Evolutionary conservation across 192 early-diverging fungal species (phyloP).

Genomic region (Coemansia sp.): DNA sequence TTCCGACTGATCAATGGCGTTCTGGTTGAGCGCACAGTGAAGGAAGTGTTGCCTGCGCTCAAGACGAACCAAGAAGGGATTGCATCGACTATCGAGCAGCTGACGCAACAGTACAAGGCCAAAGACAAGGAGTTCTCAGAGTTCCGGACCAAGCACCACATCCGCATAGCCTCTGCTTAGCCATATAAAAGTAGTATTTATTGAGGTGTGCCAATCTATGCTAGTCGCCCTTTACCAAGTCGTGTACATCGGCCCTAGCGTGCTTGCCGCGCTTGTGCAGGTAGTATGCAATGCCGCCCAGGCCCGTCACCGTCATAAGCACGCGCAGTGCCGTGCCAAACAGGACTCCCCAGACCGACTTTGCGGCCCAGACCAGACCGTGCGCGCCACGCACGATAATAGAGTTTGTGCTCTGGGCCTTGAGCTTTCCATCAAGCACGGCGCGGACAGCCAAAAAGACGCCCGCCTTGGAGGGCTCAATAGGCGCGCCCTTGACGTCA

Average conservation of each 20-base stretch:
- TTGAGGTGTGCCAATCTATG: not conserved
- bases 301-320: conserved; percentile 19
- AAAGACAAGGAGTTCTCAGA: conserved; percentile 89
- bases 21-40: conserved; percentile 89
- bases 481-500: conserved; percentile 25
- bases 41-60: conserved; percentile 89
- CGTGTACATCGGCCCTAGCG: not conserved
- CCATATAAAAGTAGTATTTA: not conserved
- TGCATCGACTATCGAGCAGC: conserved; percentile 71
- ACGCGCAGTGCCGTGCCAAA: conserved; percentile 32
- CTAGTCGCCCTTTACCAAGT: conserved; percentile 51
- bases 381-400: conserved; percentile 34
- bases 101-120: conserved; percentile 79
- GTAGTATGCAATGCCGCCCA: conserved; percentile 21
- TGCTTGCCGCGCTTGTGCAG: conserved; percentile 20
- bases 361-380: not conserved
- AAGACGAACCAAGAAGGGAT: conserved; percentile 87
- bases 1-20: conserved; percentile 94
- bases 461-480: conserved; percentile 41
- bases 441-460: conserved; percentile 50
- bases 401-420: conserved; percentile 35
- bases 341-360: conserved; percentile 19
- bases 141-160: conserved; percentile 91
- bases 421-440: conserved; percentile 40
- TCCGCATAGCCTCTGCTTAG: conserved; percentile 61